Conservation (phyloP, 139 green algal genomes). For the Choricystis sp. region DNA sequence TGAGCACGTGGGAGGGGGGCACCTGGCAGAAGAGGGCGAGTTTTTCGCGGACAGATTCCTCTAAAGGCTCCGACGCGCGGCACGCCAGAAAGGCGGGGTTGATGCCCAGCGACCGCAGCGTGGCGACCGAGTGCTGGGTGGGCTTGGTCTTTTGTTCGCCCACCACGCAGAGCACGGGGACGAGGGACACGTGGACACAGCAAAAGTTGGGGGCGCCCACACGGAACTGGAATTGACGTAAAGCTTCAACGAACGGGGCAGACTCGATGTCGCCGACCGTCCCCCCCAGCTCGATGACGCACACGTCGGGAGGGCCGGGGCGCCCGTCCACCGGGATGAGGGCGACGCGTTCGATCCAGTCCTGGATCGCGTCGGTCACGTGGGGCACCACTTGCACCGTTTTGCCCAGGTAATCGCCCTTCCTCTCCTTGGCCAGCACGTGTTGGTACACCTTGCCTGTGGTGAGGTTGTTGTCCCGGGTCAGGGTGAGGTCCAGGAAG, state of each 20-base stretch:
- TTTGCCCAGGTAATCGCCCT: constrained; percentile 95
- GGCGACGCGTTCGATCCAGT: constrained; percentile 97
- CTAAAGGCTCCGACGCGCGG: constrained; percentile 55
- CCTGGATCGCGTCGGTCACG: constrained; percentile 90
- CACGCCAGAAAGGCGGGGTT: constrained; percentile 80
- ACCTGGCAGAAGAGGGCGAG: constrained; percentile 96
- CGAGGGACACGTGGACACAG: constrained; percentile 85
- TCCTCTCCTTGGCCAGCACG: constrained; percentile 85
- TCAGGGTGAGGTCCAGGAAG: constrained; percentile 94
- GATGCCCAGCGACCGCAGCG: constrained; percentile 80
- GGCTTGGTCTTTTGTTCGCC: constrained; percentile 99
- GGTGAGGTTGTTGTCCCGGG: constrained; percentile 93
- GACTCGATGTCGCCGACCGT: constrained; percentile 98
- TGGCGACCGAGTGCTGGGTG: constrained; percentile 89
- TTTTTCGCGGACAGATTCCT: constrained; percentile 68
- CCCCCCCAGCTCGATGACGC: constrained; percentile 96
- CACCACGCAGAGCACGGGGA: constrained; percentile 93
- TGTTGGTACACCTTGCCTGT: constrained; percentile 92
- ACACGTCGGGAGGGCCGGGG: constrained; percentile 70
- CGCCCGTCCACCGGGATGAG: constrained; percentile 75
- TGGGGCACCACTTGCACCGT: constrained; percentile 98
- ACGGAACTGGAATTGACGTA: constrained; percentile 68
- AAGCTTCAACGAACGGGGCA: constrained; percentile 91
- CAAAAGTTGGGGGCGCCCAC: constrained; percentile 54
- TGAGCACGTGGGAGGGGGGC: constrained; percentile 61